These are phyloP conservation scores for Ceratocystis cubensis DNA, from an alignment of 2,329 filamentous ascomycete species.

Conservation along the genomic window DNA sequence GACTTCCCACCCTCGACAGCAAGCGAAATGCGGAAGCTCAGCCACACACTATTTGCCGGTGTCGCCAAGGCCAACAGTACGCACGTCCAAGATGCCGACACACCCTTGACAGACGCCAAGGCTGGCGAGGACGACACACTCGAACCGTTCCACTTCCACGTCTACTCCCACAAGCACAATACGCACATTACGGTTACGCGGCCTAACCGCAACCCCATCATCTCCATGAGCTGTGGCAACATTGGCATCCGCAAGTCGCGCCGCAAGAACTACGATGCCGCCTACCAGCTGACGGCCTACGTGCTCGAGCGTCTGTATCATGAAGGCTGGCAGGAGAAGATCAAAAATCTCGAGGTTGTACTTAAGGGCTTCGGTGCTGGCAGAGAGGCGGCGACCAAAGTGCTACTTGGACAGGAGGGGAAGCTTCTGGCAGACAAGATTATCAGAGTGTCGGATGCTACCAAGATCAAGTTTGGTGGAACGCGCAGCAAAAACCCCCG, in stretches of 20 bases:
- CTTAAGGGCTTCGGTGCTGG: conserved; percentile 77
- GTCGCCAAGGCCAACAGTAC: neutral
- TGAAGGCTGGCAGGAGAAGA: conserved; percentile 61
- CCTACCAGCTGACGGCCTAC: conserved; percentile 77
- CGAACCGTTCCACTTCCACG: conserved; percentile 72
- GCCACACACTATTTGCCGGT: conserved; percentile 9
- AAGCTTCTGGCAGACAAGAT: conserved; percentile 62
- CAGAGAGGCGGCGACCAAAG: conserved; percentile 80
- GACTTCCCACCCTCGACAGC: neutral
- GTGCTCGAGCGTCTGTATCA: conserved; percentile 76
- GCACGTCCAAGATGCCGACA: conserved; percentile 9
- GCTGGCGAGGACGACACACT: conserved; percentile 26
- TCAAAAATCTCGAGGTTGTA: conserved; percentile 65
- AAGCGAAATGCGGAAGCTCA: conserved; percentile 2
- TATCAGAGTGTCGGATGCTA: conserved; percentile 68
- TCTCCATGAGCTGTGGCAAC: conserved; percentile 72
- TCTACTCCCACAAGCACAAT: conserved; percentile 86
- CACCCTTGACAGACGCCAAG: conserved; percentile 17
- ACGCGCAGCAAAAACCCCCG: conserved; percentile 74
- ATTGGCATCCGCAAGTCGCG: conserved; percentile 80
- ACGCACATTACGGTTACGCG: conserved; percentile 83
- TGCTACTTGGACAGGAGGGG: conserved; percentile 75
- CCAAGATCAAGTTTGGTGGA: conserved; percentile 90
- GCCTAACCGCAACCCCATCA: conserved; percentile 64
- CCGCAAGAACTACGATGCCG: conserved; percentile 76